phyloP scores from a whole-genome alignment of 768 basidiomycete species.

The Leccinum uliginosum region DNA sequence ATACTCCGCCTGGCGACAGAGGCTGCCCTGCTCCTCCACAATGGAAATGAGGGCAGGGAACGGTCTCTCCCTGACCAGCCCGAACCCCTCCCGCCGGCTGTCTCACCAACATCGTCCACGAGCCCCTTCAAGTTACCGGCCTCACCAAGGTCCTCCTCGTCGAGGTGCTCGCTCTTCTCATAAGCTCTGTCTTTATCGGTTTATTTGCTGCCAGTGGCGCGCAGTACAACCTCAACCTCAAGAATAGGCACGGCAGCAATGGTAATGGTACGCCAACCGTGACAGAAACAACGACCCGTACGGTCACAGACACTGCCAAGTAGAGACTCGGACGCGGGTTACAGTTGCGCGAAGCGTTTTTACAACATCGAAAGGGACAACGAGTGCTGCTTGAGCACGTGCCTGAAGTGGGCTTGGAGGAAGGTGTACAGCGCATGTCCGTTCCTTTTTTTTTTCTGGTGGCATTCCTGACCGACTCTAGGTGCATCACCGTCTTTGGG shows the following conservation, averaged over 20 bases:
- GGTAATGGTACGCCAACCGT: constrained; percentile 33
- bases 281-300: constrained; percentile 31
- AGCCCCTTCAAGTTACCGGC: constrained; percentile 78
- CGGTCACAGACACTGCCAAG: constrained; percentile 30
- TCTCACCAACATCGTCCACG: constrained; percentile 56
- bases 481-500: constrained; percentile 50
- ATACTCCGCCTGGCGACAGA: constrained; percentile 37
- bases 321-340: too few species aligned
- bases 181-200: constrained; percentile 86
- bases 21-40: constrained; percentile 57
- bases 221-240: constrained; percentile 66
- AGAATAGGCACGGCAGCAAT: constrained; percentile 31
- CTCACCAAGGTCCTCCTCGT: constrained; percentile 80
- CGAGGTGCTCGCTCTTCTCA: constrained; percentile 70
- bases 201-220: constrained; percentile 91
- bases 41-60: constrained; percentile 41
- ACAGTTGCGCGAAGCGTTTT: too few species aligned
- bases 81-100: constrained; percentile 29
- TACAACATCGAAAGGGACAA: too few species aligned
- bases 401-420: too few species aligned
- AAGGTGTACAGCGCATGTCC: too few species aligned
- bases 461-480: constrained; percentile 20
- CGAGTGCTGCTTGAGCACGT: too few species aligned
- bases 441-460: neutral
- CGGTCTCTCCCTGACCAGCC: constrained; percentile 28